These are phyloP conservation scores for Colletotrichum echinochloae DNA, from an alignment of 2,329 filamentous ascomycete species.

Conservation along the genomic window DNA sequence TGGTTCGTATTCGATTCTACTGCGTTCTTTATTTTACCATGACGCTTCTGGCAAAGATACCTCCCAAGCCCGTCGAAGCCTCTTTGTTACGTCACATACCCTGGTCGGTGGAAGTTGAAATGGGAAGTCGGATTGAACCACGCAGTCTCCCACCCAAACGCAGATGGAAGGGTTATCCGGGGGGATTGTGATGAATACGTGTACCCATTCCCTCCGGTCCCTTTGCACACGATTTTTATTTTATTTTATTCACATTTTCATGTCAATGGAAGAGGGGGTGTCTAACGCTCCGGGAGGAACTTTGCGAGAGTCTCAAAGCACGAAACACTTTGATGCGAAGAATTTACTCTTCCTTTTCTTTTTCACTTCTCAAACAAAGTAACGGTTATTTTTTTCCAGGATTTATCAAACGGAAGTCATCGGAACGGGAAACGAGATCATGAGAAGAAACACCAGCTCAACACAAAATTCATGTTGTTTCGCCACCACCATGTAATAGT, in stretches of 20 bases:
- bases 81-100: slow-evolving; percentile 40
- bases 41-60: slow-evolving; percentile 30
- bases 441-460: slow-evolving; percentile 6
- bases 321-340: slow-evolving; percentile 23
- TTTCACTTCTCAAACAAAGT: background rate
- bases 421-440: slow-evolving; percentile 38
- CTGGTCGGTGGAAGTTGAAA: slow-evolving; percentile 38
- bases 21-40: slow-evolving; percentile 23
- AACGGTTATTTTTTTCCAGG: slow-evolving; percentile 21
- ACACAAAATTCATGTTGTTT: slow-evolving; percentile 34
- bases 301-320: slow-evolving; percentile 36
- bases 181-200: background rate
- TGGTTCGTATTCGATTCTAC: slow-evolving; percentile 39
- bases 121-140: slow-evolving; percentile 32
- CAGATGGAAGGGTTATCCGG: slow-evolving; percentile 33
- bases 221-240: slow-evolving; percentile 16
- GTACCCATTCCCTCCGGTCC: background rate
- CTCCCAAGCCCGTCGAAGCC: slow-evolving; percentile 32
- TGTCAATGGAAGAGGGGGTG: slow-evolving; percentile 10
- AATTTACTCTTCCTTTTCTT: background rate
- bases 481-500: slow-evolving; percentile 38
- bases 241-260: slow-evolving; percentile 29
- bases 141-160: slow-evolving; percentile 33
- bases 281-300: slow-evolving; percentile 20
- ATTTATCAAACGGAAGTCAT: slow-evolving; percentile 19